Percentiles rank a stretch among this genome's conserved stretches.
phyloP scores from a whole-genome alignment of 2,329 filamentous ascomycete species.

The Calonectria multiphialidica region DNA sequence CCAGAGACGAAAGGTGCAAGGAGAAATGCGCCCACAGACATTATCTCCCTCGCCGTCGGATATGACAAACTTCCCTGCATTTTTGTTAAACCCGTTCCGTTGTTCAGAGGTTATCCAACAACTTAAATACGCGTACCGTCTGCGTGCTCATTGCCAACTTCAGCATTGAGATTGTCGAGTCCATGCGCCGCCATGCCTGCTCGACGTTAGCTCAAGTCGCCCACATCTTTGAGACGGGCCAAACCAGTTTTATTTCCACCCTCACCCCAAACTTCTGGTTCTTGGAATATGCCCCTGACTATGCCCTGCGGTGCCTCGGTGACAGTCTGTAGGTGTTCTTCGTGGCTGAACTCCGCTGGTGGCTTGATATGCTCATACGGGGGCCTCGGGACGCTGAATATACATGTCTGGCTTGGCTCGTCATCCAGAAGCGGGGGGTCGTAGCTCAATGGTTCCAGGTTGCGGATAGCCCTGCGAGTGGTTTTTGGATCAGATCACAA shows the following conservation, averaged over 20 bases:
- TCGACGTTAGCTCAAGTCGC: background rate
- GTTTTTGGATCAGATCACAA: background rate
- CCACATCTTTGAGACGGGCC: background rate
- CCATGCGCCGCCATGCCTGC: background rate
- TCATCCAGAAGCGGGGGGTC: conserved; percentile 19
- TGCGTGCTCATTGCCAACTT: background rate
- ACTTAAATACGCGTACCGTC: background rate
- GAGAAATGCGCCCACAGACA: conserved; percentile 51
- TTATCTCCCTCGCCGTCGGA: conserved; percentile 57
- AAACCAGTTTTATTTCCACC: background rate
- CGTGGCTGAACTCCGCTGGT: background rate
- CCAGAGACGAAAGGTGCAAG: conserved; percentile 55
- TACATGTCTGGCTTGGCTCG: background rate
- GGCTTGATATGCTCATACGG: conserved; percentile 23
- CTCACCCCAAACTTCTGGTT: background rate
- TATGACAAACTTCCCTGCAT: conserved; percentile 39
- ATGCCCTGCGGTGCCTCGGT: background rate
- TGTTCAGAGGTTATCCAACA: background rate
- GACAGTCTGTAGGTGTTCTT: conserved; percentile 10
- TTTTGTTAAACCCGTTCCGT: background rate
- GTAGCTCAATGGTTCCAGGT: conserved; percentile 18
- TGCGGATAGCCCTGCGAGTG: conserved; percentile 3
- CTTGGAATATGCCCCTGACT: background rate
- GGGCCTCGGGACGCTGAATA: conserved; percentile 20
- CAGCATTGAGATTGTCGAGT: background rate